Evolutionary conservation across 495 filamentous ascomycete species (phyloP), one percentile per base, ranked within the genome.

Genomic region (Tuber melanosporum): DNA sequence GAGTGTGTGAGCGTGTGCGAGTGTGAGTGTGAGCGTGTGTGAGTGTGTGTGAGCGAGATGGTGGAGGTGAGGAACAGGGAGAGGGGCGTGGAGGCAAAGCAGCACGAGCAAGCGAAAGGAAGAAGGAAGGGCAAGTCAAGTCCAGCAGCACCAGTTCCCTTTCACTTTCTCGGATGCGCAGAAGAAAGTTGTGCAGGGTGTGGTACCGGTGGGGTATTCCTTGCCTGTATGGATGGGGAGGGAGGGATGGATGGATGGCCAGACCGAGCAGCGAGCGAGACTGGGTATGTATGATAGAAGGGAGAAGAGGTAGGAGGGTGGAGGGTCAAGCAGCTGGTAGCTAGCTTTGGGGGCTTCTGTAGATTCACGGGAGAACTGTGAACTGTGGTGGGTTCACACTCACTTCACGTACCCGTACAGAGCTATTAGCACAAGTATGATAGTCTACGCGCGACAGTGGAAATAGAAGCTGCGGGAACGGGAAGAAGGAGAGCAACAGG

Each of bases 1-100:
- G 52, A 46, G 76, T 79, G 76, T 75, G 72, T 62, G 45, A 70
- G 77, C 43, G 73, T 52, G 78, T 66, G 78, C 57, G 72, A 71
- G 78, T 69, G 78, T 75, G 74, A 69, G 72, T 47, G 39, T 20
- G 45, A 22, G 20, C 43, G 71, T 22, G 9, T 72, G 70, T 12
- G 45, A 46, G 15, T 1, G 45, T 1, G 45, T 46, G 45, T 14
- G 45, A 46, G 45, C 9, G 42, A 43, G 42, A 7, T 7, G 42
- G 42, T 43, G 42, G 42, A 43, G 45, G 22, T 70, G 52, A 39
- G 39, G 78, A 72, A 79, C 78, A 36, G 57, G 5, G 45, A 47
- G 15, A 47, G 45, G 36, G 57, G 8, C 26, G 26, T 36, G 57
- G 57, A 66, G 78, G 78, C 77, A 71, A 78, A 77, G 77, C 77